A percentile compares a stretch with the other conserved stretches of the same genome.
Conservation (phyloP, 2,329 filamentous ascomycete genomes). For the Reticulascus tulasneorum region DNA sequence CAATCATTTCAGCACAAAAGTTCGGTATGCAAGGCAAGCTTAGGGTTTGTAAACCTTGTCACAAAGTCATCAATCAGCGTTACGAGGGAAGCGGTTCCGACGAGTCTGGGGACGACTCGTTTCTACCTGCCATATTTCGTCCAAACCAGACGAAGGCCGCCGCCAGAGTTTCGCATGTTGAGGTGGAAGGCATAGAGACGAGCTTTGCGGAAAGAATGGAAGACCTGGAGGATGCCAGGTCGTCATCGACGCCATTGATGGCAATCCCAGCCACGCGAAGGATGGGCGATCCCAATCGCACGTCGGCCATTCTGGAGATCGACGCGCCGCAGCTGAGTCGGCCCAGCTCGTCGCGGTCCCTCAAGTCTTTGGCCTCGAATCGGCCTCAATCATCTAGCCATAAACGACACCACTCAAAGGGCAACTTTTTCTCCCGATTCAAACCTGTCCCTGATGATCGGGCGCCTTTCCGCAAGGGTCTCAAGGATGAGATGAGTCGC, state of each 20-base stretch:
- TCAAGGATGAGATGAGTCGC: conserved; percentile 60
- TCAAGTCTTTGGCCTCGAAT: conserved; percentile 64
- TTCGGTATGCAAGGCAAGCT: conserved; percentile 85
- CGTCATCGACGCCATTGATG: conserved; percentile 67
- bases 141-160: conserved; percentile 45
- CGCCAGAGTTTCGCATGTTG: conserved; percentile 28
- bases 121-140: conserved; percentile 61
- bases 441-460: conserved; percentile 71
- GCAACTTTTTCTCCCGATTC: conserved; percentile 74
- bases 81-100: conserved; percentile 85
- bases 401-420: conserved; percentile 81
- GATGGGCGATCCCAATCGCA: conserved; percentile 73
- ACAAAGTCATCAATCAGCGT: conserved; percentile 84
- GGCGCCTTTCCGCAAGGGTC: conserved; percentile 78
- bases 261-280: conserved; percentile 63
- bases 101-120: conserved; percentile 75
- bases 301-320: conserved; percentile 86
- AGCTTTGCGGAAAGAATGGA: conserved; percentile 38
- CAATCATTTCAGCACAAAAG: conserved; percentile 78
- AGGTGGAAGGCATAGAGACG: conserved; percentile 33
- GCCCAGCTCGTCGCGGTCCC: conserved; percentile 89
- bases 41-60: conserved; percentile 88
- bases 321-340: conserved; percentile 77
- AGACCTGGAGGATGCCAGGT: conserved; percentile 44
- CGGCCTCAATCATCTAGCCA: conserved; percentile 77